These are phyloP conservation scores for Aspergillus calidoustus DNA, from an alignment of 2,329 filamentous ascomycete genomes.

Conservation along the genomic window DNA sequence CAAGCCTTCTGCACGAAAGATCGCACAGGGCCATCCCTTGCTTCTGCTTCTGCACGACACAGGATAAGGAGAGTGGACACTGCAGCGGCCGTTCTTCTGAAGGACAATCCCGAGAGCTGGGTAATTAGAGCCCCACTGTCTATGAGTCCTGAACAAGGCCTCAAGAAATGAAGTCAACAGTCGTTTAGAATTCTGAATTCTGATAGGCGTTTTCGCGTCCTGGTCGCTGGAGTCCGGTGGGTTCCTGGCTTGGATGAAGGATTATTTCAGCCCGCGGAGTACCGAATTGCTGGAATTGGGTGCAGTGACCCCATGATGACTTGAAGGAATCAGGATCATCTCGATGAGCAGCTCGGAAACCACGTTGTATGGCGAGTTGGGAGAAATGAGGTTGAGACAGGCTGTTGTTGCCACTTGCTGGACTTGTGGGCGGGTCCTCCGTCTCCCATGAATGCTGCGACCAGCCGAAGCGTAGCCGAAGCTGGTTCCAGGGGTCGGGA, in stretches of 20 bases:
- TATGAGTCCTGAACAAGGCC: background rate
- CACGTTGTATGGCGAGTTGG: background rate
- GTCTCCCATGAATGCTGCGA: background rate
- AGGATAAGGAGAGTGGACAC: conserved; percentile 13
- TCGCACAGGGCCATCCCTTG: conserved; percentile 24
- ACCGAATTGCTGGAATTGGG: background rate
- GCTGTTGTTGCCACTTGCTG: background rate
- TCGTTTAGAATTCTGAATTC: background rate
- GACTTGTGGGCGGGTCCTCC: background rate
- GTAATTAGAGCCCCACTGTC: conserved; percentile 5
- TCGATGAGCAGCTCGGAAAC: background rate
- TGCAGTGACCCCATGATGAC: background rate
- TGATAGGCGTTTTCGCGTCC: background rate
- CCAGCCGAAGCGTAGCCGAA: conserved; percentile 22
- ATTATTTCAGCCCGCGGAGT: background rate
- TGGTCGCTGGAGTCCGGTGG: background rate
- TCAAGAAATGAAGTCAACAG: background rate
- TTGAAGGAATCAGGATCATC: background rate
- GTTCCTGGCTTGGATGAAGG: background rate
- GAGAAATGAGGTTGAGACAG: background rate
- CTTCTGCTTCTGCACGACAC: conserved; percentile 11
- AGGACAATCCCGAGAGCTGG: background rate
- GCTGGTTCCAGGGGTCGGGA: conserved; percentile 27
- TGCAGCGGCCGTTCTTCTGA: background rate
- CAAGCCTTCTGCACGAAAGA: conserved; percentile 8